Evolutionary conservation across 2,329 filamentous ascomycete species (phyloP).

Genomic region (Aspergillus sp.): DNA sequence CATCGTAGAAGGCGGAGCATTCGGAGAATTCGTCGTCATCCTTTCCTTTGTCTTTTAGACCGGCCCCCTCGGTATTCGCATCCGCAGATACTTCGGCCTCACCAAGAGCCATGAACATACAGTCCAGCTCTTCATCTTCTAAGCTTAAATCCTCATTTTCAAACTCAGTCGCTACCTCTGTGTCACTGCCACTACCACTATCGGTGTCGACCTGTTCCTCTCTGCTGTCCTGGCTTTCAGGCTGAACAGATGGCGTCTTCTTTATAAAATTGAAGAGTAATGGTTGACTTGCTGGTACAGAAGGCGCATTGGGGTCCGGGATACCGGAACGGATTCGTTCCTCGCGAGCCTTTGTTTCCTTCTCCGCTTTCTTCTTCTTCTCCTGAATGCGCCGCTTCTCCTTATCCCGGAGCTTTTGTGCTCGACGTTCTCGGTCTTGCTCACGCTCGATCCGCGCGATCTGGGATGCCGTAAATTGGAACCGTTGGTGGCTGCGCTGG

Average conservation of each 20-base stretch:
- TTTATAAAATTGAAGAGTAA: slow-evolving; percentile 33
- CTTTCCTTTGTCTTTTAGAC: not conserved
- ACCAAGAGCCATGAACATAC: not conserved
- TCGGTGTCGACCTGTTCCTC: slow-evolving; percentile 13
- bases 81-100: slow-evolving; percentile 9
- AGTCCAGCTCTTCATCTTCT: slow-evolving; percentile 22
- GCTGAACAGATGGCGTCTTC: slow-evolving; percentile 12
- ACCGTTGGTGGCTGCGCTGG: slow-evolving; percentile 38
- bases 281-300: slow-evolving; percentile 36
- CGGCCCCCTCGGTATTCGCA: not conserved
- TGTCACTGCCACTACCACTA: slow-evolving; percentile 20
- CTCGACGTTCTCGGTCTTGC: slow-evolving; percentile 41
- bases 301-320: slow-evolving; percentile 30
- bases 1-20: slow-evolving; percentile 33
- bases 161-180: slow-evolving; percentile 8
- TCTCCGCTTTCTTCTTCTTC: slow-evolving; percentile 37
- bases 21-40: slow-evolving; percentile 31
- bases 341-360: slow-evolving; percentile 34
- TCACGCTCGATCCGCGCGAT: slow-evolving; percentile 42
- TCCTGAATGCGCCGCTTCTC: slow-evolving; percentile 34
- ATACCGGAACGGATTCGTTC: slow-evolving; percentile 32
- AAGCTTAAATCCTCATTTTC: slow-evolving; percentile 2
- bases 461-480: slow-evolving; percentile 35
- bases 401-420: slow-evolving; percentile 38
- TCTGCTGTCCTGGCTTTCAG: slow-evolving; percentile 10